phyloP scores from a whole-genome alignment of 179 eudicot genomes.

The Spinacia oleracea region DNA sequence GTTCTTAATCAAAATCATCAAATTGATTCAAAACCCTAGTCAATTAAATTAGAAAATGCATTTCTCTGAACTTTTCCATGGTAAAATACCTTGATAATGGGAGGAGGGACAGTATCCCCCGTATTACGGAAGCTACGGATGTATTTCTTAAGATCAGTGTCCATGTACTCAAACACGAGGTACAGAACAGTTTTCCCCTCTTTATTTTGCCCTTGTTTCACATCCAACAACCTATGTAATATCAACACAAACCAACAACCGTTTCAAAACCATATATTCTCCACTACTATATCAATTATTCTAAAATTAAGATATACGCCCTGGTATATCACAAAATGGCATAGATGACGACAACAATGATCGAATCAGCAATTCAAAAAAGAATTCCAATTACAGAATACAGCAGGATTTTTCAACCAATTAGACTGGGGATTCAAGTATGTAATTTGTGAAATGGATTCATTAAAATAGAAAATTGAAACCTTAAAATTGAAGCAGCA shows the following conservation, averaged over 20 bases:
- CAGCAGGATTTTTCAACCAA: neutral
- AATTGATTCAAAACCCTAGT: neutral
- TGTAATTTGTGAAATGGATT: neutral
- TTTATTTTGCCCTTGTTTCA: constrained; percentile 91
- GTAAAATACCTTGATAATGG: constrained; percentile 55
- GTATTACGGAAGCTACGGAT: constrained; percentile 69
- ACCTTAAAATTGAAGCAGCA: neutral
- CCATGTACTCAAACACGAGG: constrained; percentile 98
- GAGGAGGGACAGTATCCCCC: constrained; percentile 59
- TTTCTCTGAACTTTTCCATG: neutral
- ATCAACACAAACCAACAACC: neutral
- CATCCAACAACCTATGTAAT: constrained; percentile 71
- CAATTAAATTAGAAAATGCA: neutral
- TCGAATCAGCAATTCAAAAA: neutral
- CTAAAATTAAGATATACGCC: too few relatives aligned
- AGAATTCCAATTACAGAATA: neutral
- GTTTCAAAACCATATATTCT: neutral
- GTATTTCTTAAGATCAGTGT: constrained; percentile 87
- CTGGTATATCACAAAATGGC: too few relatives aligned
- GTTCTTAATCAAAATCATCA: neutral
- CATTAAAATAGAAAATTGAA: too few relatives aligned
- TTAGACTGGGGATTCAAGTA: neutral
- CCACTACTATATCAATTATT: neutral
- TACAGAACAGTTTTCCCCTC: constrained; percentile 91
- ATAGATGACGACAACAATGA: neutral